Base-by-base conservation (phyloP, 1,284 basidiomycete genomes). In the Ceratorhiza oryzae-sativae region DNA sequence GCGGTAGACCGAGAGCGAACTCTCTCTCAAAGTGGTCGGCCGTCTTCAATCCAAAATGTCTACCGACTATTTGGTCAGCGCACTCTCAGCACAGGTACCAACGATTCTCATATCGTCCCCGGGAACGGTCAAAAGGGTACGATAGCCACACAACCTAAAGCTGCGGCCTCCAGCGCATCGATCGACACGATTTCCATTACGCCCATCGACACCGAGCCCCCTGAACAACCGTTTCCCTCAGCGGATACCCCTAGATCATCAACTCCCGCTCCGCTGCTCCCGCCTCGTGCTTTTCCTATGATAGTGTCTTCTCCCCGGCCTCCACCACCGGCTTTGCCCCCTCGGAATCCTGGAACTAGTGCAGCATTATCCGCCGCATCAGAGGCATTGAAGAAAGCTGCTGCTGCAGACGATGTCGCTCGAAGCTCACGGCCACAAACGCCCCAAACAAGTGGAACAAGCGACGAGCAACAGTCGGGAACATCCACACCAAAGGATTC, bases 61-160 rank as follows among this genome's bases (percentile, higher is more conserved):
- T 72, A 72, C 41, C 71, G 73, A 13, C 39, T 74, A 48, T 74
- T 74, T 51, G 62, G 72, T 27, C 61, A 67, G 23, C 65, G 65
- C 25, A 68, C 65, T 27, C 55, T 68, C 9, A 68, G 65, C 27
- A 68, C 65, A 15, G 45, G 53, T 34, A 58, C 49, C 41, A 68
- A 32, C 30, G 65, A 68, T 20, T 41, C 45, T 25, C 36, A 49
- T 20, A 45, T 30, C 13, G n/a, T 34, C n/a, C 58, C 41, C 30
- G 51, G 51, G 15, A 49, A 49, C 48, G 48, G 48, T 25, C 48
- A 49, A 4, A 53, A 53, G 30, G 9, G 27, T 4, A 30, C 49
- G 39, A 63, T 63, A 32, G 32, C 51, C 30, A 63, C 46, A 32
- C 65, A 68, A 45, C 65, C 65, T 13, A 68, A 58, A 20, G 65